Evolutionary conservation across 257 asterid species (phyloP).

Genomic region (Paraleonurus japonicus): DNA sequence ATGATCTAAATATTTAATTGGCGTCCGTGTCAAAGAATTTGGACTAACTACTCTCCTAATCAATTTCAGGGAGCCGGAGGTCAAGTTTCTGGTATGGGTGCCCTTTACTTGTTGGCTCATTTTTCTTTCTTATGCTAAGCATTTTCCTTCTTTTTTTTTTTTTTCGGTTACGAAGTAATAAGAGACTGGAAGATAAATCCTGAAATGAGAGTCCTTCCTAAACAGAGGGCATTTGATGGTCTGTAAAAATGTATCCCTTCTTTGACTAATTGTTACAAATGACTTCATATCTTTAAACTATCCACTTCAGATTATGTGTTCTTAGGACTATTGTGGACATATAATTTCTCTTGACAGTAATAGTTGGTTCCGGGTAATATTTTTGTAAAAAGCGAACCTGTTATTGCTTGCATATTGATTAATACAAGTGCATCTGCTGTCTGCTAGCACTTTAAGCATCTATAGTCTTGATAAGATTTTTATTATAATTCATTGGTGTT

Average conservation of each 20-base stretch:
- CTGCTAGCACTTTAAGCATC: neutral
- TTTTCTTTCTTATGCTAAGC: neutral
- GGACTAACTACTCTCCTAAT: slow-evolving; percentile 29
- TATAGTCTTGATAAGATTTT: neutral
- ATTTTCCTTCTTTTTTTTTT: neutral
- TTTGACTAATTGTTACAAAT: neutral
- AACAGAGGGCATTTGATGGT: slow-evolving; percentile 9
- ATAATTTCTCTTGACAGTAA: neutral
- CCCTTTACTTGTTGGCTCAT: slow-evolving; percentile 11
- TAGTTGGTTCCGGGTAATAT: neutral
- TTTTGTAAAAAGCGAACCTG: neutral
- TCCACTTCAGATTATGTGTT: neutral
- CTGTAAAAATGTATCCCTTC: neutral
- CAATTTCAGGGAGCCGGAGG: slow-evolving; percentile 70
- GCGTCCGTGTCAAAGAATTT: slow-evolving; percentile 2
- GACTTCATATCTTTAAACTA: neutral
- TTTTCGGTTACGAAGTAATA: neutral
- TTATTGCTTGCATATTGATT: neutral
- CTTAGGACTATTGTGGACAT: neutral
- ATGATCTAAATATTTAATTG: neutral
- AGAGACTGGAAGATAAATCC: neutral
- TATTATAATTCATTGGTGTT: neutral
- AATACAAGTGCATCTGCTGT: neutral
- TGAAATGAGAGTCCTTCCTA: slow-evolving; percentile 12
- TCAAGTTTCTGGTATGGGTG: slow-evolving; percentile 50